These are phyloP conservation scores for Lactarius trivialis DNA, from an alignment of 768 basidiomycete species.

Conservation along the genomic window DNA sequence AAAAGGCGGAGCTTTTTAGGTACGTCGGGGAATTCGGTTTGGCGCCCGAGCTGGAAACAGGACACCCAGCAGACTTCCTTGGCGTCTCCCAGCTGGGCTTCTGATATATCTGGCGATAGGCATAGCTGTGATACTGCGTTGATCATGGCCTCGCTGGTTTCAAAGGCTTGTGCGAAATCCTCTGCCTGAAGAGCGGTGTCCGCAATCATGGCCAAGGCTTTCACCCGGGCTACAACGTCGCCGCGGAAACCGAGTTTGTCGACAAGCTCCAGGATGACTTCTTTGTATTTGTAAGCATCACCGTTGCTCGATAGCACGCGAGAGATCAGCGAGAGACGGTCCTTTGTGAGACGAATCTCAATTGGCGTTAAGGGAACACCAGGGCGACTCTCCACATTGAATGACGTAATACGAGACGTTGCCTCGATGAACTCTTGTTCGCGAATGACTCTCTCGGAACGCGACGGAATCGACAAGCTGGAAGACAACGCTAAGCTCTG, in stretches of 20 bases:
- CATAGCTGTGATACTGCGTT: slow-evolving; percentile 49
- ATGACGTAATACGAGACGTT: slow-evolving; percentile 91
- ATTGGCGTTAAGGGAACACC: slow-evolving; percentile 81
- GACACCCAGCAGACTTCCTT: slow-evolving; percentile 85
- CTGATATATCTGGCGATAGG: slow-evolving; percentile 26
- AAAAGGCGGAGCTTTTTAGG: slow-evolving; percentile 63
- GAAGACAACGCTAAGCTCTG: neutral
- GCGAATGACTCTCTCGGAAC: slow-evolving; percentile 51
- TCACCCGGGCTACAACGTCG: slow-evolving; percentile 71
- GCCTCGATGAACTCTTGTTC: slow-evolving; percentile 97
- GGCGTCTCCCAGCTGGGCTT: slow-evolving; percentile 48
- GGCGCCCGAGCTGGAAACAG: slow-evolving; percentile 81
- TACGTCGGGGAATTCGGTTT: slow-evolving; percentile 66
- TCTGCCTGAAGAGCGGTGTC: slow-evolving; percentile 79
- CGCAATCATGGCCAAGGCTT: slow-evolving; percentile 83
- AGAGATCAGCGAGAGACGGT: slow-evolving; percentile 81
- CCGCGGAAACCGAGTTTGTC: slow-evolving; percentile 77
- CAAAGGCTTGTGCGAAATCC: slow-evolving; percentile 71
- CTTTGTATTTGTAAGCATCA: slow-evolving; percentile 87
- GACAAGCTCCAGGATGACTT: slow-evolving; percentile 86
- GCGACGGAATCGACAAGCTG: slow-evolving; percentile 71
- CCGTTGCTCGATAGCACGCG: slow-evolving; percentile 77
- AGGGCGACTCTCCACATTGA: slow-evolving; percentile 69
- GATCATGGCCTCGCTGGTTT: slow-evolving; percentile 67
- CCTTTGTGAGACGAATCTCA: slow-evolving; percentile 87